Evolutionary conservation across 2,329 filamentous ascomycete genomes (phyloP).

Genomic region (Ophiocordyceps sinensis): DNA sequence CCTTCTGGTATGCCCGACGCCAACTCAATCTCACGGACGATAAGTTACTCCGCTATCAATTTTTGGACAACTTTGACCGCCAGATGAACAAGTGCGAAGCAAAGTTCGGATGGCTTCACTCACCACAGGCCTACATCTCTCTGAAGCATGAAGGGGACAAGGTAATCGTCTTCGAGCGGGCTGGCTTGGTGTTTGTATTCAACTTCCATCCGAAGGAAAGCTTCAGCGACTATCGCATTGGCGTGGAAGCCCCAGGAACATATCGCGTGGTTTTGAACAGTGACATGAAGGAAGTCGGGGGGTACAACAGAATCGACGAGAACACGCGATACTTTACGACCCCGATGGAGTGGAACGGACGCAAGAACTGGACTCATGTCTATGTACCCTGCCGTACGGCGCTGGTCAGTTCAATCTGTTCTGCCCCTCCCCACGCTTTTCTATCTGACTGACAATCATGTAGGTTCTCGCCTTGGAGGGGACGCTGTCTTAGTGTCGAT

Average conservation of each 20-base stretch:
- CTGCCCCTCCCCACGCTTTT: too few species aligned
- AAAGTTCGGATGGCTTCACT: slow-evolving; percentile 82
- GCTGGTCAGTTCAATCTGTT: slow-evolving; percentile 44
- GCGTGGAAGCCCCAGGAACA: slow-evolving; percentile 69
- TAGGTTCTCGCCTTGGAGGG: slow-evolving; percentile 38
- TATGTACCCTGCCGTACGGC: slow-evolving; percentile 79
- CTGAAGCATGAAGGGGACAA: slow-evolving; percentile 92
- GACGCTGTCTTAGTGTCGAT: slow-evolving; percentile 1
- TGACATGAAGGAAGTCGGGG: slow-evolving; percentile 65
- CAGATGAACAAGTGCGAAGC: slow-evolving; percentile 80
- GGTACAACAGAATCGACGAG: slow-evolving; percentile 62
- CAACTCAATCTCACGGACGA: slow-evolving; percentile 92
- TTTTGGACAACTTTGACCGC: slow-evolving; percentile 85
- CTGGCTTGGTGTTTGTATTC: slow-evolving; percentile 82
- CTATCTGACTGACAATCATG: not conserved
- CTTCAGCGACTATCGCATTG: slow-evolving; percentile 85
- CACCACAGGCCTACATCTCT: slow-evolving; percentile 78
- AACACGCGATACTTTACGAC: slow-evolving; percentile 87
- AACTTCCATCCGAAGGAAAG: slow-evolving; percentile 83
- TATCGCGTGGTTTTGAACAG: slow-evolving; percentile 79
- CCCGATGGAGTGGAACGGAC: slow-evolving; percentile 74
- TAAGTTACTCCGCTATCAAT: slow-evolving; percentile 68
- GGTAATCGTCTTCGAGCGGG: slow-evolving; percentile 89
- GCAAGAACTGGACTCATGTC: slow-evolving; percentile 82
- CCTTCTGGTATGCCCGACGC: slow-evolving; percentile 85